phyloP scores from a whole-genome alignment of 495 filamentous ascomycete genomes.

The Penicillium manginii region DNA sequence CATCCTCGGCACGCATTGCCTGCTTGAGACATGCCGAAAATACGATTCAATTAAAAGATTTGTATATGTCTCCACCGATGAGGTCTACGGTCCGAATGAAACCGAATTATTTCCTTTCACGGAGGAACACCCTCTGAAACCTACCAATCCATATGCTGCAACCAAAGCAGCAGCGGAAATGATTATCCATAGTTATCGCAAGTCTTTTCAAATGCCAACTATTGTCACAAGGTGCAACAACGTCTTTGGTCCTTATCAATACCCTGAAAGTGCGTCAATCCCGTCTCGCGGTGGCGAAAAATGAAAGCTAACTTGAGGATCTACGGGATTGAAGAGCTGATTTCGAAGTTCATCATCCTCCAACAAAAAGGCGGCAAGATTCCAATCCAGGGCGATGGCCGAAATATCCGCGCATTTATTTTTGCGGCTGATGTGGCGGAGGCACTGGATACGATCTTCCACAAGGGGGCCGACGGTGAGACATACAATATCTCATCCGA shows the following conservation, averaged over 20 bases:
- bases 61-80: slow-evolving; percentile 76
- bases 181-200: slow-evolving; percentile 74
- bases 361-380: slow-evolving; percentile 60
- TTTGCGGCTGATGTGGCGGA: slow-evolving; percentile 76
- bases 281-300: neutral
- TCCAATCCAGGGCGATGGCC: slow-evolving; percentile 71
- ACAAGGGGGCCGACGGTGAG: slow-evolving; percentile 66
- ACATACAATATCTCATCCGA: slow-evolving; percentile 75
- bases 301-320: too few relatives aligned
- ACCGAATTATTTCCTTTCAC: neutral
- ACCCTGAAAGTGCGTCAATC: slow-evolving; percentile 67
- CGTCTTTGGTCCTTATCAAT: slow-evolving; percentile 79
- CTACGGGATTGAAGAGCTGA: slow-evolving; percentile 16
- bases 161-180: slow-evolving; percentile 82
- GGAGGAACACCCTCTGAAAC: slow-evolving; percentile 51
- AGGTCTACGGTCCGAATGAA: slow-evolving; percentile 75
- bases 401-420: slow-evolving; percentile 68
- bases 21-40: slow-evolving; percentile 69
- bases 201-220: slow-evolving; percentile 70
- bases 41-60: slow-evolving; percentile 62
- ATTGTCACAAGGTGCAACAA: slow-evolving; percentile 79
- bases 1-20: slow-evolving; percentile 72
- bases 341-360: slow-evolving; percentile 58
- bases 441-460: slow-evolving; percentile 76
- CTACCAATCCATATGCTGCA: slow-evolving; percentile 78